Evolutionary conservation across 805 yeast genomes (phyloP).

Genomic region (Candida nanaspora): DNA sequence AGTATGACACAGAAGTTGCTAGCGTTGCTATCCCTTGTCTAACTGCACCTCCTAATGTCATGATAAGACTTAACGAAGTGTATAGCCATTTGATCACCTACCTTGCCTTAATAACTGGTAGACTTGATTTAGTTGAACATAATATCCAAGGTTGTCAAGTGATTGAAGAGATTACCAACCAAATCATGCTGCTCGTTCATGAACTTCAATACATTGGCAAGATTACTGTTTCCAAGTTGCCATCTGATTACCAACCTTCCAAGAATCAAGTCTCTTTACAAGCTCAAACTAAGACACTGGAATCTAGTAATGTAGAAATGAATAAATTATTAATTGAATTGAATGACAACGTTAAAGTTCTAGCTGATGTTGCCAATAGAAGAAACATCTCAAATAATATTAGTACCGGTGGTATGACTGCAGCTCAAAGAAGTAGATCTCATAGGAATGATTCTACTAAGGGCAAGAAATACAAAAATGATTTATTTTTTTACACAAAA

Average conservation of each 20-base stretch:
- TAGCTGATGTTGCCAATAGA: constrained; percentile 34
- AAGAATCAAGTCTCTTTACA: constrained; percentile 25
- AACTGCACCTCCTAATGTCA: constrained; percentile 50
- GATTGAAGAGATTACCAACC: constrained; percentile 60
- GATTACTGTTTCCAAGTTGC: constrained; percentile 12
- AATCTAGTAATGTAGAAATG: constrained; percentile 30
- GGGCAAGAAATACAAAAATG: constrained; percentile 2
- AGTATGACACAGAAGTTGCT: constrained; percentile 16
- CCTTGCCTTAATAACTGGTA: constrained; percentile 62
- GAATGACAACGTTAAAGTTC: constrained; percentile 54
- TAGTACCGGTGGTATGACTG: no score
- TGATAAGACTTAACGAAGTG: constrained; percentile 56
- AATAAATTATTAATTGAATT: constrained; percentile 56
- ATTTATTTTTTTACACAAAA: constrained; percentile 45
- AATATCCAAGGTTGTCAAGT: constrained; percentile 64
- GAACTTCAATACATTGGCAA: constrained; percentile 37
- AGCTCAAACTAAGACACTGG: constrained; percentile 43
- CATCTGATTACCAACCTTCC: constrained; percentile 21
- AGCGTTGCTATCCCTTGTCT: constrained; percentile 32
- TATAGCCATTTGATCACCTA: constrained; percentile 53
- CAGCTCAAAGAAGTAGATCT: not conserved
- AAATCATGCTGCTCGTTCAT: constrained; percentile 54
- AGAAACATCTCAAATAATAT: constrained; percentile 10
- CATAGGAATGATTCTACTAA: constrained; percentile 17
- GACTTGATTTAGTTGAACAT: constrained; percentile 71